Evolutionary conservation across 1,284 basidiomycete genomes (phyloP).

Genomic region (Ganoderma resinaceum): DNA sequence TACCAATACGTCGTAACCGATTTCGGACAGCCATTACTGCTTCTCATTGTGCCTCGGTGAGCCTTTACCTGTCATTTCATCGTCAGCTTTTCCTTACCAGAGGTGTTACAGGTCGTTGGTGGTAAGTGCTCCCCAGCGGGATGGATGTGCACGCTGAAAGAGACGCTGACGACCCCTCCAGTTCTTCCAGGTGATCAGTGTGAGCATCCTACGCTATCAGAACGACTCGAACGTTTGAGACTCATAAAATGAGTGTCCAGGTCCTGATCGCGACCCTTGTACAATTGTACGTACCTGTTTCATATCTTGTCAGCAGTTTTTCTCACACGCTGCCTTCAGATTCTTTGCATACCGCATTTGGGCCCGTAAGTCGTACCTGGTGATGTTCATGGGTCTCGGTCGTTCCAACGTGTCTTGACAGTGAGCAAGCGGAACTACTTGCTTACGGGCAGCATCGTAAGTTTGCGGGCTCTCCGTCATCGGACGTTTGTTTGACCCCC

Average conservation of each 20-base stretch:
- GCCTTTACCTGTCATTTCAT: neutral
- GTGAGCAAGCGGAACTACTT: neutral
- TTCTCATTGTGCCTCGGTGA: neutral
- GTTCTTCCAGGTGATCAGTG: slow-evolving; percentile 1
- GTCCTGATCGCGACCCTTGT: neutral
- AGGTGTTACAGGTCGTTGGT: neutral
- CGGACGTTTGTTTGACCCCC: neutral
- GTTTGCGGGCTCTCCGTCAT: neutral
- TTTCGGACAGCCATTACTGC: neutral
- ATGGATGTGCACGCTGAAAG: neutral
- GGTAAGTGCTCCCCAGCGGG: neutral
- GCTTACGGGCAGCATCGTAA: neutral
- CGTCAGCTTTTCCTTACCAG: neutral
- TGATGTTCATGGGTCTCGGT: neutral
- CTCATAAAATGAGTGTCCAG: neutral
- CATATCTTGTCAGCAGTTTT: neutral
- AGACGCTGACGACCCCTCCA: neutral
- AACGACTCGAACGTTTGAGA: neutral
- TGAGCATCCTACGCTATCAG: neutral
- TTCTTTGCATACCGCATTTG: neutral
- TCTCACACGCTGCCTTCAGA: neutral
- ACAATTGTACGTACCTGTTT: neutral
- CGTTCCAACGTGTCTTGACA: neutral
- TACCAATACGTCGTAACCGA: neutral
- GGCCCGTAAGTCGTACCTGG: neutral